Conservation (phyloP, 371 early-diverging fungal species). For the Conidiobolus incongruus region DNA sequence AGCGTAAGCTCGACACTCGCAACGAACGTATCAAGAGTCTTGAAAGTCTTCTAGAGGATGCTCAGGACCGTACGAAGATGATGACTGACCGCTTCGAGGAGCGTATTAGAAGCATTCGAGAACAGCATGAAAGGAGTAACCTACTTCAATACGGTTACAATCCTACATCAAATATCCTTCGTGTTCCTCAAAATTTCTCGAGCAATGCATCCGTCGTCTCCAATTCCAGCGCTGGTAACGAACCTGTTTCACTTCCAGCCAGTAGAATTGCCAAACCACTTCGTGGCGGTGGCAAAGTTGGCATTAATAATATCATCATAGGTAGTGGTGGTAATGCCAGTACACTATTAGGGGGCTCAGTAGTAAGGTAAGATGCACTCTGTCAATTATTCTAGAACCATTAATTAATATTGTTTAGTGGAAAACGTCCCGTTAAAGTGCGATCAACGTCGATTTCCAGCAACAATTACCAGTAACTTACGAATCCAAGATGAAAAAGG, state of each 20-base stretch:
- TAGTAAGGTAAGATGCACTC: too few species aligned
- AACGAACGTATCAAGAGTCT: constrained; percentile 83
- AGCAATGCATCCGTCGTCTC: background rate
- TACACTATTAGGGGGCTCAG: too few species aligned
- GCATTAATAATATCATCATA: too few species aligned
- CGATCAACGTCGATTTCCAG: too few species aligned
- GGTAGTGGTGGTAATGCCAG: too few species aligned
- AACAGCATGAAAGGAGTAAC: constrained; percentile 29
- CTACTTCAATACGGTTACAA: constrained; percentile 57
- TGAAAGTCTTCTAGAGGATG: constrained; percentile 64
- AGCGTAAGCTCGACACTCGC: constrained; percentile 72
- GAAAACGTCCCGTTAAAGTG: too few species aligned
- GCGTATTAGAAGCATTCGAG: background rate
- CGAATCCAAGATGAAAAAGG: too few species aligned
- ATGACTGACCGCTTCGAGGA: constrained; percentile 43
- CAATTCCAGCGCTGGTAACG: background rate
- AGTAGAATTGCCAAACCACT: constrained; percentile 85
- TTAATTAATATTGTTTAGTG: too few species aligned
- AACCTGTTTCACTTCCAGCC: constrained; percentile 13
- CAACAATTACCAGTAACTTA: too few species aligned
- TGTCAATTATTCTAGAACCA: too few species aligned
- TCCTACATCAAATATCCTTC: constrained; percentile 6
- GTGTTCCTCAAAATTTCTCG: background rate
- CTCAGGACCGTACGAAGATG: constrained; percentile 37
- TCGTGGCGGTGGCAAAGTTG: constrained; percentile 24